These are phyloP conservation scores for Sporothrix schenckii DNA, from an alignment of 2,329 filamentous ascomycete species.

Conservation along the genomic window DNA sequence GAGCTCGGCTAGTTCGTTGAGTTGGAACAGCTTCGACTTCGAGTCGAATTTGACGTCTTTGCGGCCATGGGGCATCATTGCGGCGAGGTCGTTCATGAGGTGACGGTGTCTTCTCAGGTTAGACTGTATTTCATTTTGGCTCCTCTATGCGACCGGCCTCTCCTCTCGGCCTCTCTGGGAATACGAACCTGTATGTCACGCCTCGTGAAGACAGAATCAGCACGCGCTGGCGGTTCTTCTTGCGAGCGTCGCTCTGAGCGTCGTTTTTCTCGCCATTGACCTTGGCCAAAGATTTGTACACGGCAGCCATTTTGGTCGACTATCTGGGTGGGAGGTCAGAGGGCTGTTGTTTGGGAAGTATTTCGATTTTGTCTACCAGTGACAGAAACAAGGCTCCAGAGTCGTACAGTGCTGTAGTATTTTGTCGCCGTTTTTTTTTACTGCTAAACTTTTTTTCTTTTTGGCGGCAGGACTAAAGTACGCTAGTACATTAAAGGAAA, in stretches of 20 bases:
- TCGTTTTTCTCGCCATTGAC: constrained; percentile 55
- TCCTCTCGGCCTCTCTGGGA: background rate
- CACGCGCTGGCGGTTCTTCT: constrained; percentile 74
- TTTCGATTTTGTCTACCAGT: background rate
- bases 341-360: background rate
- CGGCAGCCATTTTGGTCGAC: constrained; percentile 62
- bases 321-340: too few relatives aligned
- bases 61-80: constrained; percentile 85
- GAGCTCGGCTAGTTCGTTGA: constrained; percentile 74
- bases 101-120: constrained; percentile 74
- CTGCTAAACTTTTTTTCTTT: constrained; percentile 25
- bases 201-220: constrained; percentile 91
- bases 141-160: too few relatives aligned
- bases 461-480: constrained; percentile 21
- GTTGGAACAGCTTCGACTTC: constrained; percentile 81
- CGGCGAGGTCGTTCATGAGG: constrained; percentile 83
- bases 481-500: constrained; percentile 5
- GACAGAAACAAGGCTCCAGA: background rate
- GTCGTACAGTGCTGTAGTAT: background rate
- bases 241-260: constrained; percentile 40
- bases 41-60: constrained; percentile 98
- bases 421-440: constrained; percentile 29
- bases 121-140: background rate
- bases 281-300: constrained; percentile 75
- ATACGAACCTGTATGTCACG: constrained; percentile 75